Base-by-base conservation (phyloP, 306 rosid species). In the Rubus idaeus region DNA sequence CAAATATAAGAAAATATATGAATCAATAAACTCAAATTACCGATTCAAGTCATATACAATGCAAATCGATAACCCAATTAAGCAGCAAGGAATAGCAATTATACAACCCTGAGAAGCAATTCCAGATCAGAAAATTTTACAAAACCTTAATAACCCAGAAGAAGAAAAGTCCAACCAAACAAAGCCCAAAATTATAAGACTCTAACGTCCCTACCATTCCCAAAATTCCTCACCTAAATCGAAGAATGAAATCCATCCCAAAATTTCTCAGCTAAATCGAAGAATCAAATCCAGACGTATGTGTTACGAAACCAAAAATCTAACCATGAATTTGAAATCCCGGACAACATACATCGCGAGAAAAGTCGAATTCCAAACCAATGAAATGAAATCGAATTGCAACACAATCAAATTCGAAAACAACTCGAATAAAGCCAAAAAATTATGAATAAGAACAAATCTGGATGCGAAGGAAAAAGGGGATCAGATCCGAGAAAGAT, bases 401-500 rank as follows among this genome's bases (percentile, higher is more conserved):
- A 14, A 37, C 26, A 7, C 55, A 73, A 77, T 70, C 42, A 30
- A n/a, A 30, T 30, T 30, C 5, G n/a, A 7, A 47, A 17, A 26
- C 30, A 77, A 83, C 82, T 71, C 60, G 14, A 46, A 67, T 45
- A 18, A 18, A 75, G 55, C 49, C 30, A 47, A 65, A 82, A 60
- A 83, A 10, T 7, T 10, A 45, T 6, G 60, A 86, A 75, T 82
- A 70, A 80, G 35, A 73, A 67, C 18, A 75, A 57, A 46, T n/a
- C n/a, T 0, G 2, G 3, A 10, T 2, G n/a, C 37, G 42, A 14
- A 49, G 17, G 52, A 11, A 20, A 60, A 78, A 76, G 69, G 14
- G 12, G 9, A 74, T 74, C 57, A 30, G 76, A 73, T 73, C 76
- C 8, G 64, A 47, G 35, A 68, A 69, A 45, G 67, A 52, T 40